Evolutionary conservation across 352 stramenopile genomes (phyloP), one percentile per base, ranked within the genome.

Genomic region (Globisporangium carolinianum): DNA sequence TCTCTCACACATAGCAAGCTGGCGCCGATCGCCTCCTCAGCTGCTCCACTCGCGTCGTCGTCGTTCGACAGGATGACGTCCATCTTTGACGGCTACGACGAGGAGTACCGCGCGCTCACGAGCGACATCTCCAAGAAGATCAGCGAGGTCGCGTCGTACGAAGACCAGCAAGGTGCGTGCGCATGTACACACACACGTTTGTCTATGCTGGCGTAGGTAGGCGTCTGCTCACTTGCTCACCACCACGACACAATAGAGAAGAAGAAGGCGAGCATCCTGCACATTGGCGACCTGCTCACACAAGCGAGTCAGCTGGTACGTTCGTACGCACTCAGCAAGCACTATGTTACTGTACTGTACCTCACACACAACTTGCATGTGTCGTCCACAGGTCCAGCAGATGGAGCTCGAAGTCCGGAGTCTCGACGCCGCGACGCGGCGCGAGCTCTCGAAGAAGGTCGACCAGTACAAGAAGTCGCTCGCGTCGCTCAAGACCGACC

Each of bases 381-480:
- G 24, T 32, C 24, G 24, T 32, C 10, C 15, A 38, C 53, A 94
- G 84, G 89, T 93, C 17, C 83, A 94, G 65, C 85, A 94, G 71
- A 94, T 94, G 85, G 83, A 91, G 65, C 61, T 94, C 47, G 85
- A 94, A 71, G 85, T 93, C 63, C 85, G 85, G 48, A 91, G 79
- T 71, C 57, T 94, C 57, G 85, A 94, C 45, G 59, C 75, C 2
- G 77, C 81, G 18, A 93, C 85, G 41, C 81, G 83, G 15, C 80
- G 81, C n/a, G 85, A 94, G 60, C 72, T 94, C 32, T 90, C 79
- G 15, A 94, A 94, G 70, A 94, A 94, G 53, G 83, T 94, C 42
- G 83, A 92, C 56, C 85, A 94, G 68, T 94, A 94, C 77, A 91
- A 91, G 63, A 94, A 94, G 65, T 93, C 81, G 43, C 65, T 94